Percentiles rank a stretch among this genome's conserved stretches.
Conservation (phyloP, 2,329 filamentous ascomycete genomes). For the Fusarium sp. region DNA sequence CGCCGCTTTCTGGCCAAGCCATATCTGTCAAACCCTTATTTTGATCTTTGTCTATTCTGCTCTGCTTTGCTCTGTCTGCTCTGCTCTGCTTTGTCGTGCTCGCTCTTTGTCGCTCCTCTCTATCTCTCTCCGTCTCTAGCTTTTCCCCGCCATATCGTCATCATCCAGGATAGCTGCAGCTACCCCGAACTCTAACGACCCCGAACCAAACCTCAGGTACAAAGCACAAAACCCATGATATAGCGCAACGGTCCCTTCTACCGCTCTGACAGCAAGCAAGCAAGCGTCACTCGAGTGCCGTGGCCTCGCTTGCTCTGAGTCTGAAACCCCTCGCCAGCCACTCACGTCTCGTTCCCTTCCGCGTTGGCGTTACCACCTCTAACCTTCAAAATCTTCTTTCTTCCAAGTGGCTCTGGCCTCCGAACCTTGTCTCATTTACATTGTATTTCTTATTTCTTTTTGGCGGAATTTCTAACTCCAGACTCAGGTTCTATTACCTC, state of each 20-base stretch:
- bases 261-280: slow-evolving; percentile 33
- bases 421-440: slow-evolving; percentile 21
- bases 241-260: slow-evolving; percentile 24
- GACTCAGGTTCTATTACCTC: slow-evolving; percentile 23
- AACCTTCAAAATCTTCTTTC: slow-evolving; percentile 25
- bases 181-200: slow-evolving; percentile 22
- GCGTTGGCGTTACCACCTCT: slow-evolving; percentile 31
- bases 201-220: slow-evolving; percentile 36
- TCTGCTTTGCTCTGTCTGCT: not conserved
- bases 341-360: slow-evolving; percentile 36
- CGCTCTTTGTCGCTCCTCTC: not conserved
- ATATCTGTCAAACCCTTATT: slow-evolving; percentile 26
- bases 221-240: slow-evolving; percentile 28
- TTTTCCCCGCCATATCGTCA: slow-evolving; percentile 25
- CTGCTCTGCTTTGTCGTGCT: slow-evolving; percentile 1
- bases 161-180: slow-evolving; percentile 24
- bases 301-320: slow-evolving; percentile 30
- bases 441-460: slow-evolving; percentile 12
- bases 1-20: slow-evolving; percentile 33
- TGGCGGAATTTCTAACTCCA: slow-evolving; percentile 26
- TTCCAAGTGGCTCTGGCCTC: slow-evolving; percentile 17
- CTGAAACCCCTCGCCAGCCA: slow-evolving; percentile 39
- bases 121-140: slow-evolving; percentile 7
- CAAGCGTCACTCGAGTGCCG: slow-evolving; percentile 38
- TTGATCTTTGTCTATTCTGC: slow-evolving; percentile 6